Evolutionary conservation across 257 asterid species (phyloP).

Genomic region (Solanum chiquidenum): DNA sequence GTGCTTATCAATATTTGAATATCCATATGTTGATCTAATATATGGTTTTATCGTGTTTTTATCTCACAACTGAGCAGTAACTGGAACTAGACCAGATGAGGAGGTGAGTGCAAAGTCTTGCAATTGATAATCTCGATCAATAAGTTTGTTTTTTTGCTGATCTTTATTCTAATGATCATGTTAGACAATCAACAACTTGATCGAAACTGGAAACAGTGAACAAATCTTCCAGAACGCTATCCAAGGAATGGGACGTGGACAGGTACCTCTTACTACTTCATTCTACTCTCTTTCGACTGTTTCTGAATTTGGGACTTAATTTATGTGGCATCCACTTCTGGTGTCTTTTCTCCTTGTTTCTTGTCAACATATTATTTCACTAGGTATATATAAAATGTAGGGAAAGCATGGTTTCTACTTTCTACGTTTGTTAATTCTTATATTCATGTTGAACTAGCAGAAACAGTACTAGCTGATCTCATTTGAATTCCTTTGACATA

Average conservation of each 20-base stretch:
- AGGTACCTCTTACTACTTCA: constrained; percentile 24
- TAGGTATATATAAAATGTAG: background rate
- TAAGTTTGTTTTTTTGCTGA: background rate
- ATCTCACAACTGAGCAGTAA: constrained; percentile 35
- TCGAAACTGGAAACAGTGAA: constrained; percentile 82
- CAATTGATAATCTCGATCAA: background rate
- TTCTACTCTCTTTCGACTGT: background rate
- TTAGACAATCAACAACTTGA: constrained; percentile 73
- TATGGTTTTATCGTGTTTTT: background rate
- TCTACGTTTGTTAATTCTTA: background rate
- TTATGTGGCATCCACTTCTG: background rate
- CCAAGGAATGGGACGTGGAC: constrained; percentile 75
- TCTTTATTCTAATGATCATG: constrained; percentile 8
- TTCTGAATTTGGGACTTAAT: background rate
- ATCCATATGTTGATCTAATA: background rate
- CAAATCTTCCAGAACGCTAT: constrained; percentile 83
- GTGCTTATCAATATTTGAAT: background rate
- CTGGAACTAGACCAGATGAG: constrained; percentile 83
- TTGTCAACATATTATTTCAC: background rate
- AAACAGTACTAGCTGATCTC: background rate
- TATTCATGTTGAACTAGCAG: background rate
- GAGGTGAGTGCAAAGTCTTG: constrained; percentile 36
- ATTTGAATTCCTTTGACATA: background rate
- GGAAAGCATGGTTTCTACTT: background rate
- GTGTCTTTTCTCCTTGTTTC: background rate